These are phyloP conservation scores for Hibiscus mutabilis DNA, from an alignment of 345 rosid genomes.

Conservation along the genomic window DNA sequence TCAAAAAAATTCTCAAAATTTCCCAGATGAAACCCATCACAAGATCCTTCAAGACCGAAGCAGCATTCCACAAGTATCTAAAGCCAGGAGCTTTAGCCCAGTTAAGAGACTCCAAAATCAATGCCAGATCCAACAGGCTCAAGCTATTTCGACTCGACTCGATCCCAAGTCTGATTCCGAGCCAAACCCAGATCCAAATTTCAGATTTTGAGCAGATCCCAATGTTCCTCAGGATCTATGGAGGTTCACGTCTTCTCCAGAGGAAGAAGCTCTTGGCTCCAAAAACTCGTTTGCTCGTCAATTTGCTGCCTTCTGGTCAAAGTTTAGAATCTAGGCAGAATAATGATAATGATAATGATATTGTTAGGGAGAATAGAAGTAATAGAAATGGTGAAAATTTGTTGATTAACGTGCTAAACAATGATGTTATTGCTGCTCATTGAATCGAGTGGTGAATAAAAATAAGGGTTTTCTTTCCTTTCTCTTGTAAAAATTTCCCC, in stretches of 20 bases:
- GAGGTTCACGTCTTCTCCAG: conserved; percentile 30
- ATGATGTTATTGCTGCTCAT: conserved; percentile 43
- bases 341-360: not conserved
- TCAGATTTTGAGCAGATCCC: conserved; percentile 35
- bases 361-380: not conserved
- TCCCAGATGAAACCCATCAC: conserved; percentile 26
- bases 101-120: conserved; percentile 48
- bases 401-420: conserved; percentile 21
- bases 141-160: conserved; percentile 10
- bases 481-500: not conserved
- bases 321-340: conserved; percentile 18
- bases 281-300: conserved; percentile 32
- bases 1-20: not conserved
- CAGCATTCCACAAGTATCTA: conserved; percentile 34
- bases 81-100: conserved; percentile 59
- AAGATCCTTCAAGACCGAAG: conserved; percentile 33
- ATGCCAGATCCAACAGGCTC: conserved; percentile 36
- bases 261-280: conserved; percentile 50
- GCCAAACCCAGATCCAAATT: conserved; percentile 18
- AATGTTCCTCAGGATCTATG: conserved; percentile 28
- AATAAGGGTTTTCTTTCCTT: not conserved
- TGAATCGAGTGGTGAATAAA: conserved; percentile 20
- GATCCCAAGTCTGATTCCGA: conserved; percentile 3
- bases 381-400: conserved; percentile 18
- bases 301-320: conserved; percentile 18